Evolutionary conservation across 2,329 filamentous ascomycete species (phyloP).

Genomic region (Talaromyces sp.): DNA sequence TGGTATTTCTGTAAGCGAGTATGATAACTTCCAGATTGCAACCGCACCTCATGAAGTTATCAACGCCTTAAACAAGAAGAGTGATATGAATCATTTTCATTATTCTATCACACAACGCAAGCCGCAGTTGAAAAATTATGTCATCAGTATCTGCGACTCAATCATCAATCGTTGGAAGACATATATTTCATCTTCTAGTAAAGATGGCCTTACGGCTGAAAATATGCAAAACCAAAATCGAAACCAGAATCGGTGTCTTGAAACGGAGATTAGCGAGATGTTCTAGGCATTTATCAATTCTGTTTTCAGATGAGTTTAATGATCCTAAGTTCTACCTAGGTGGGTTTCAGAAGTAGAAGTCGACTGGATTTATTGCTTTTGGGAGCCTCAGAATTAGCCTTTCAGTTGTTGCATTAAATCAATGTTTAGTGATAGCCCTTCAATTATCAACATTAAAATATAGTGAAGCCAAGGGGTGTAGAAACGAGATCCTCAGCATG

Average conservation of each 20-base stretch:
- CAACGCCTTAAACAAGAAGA: neutral
- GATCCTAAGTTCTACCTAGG: neutral
- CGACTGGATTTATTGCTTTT: no score
- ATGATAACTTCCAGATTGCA: neutral
- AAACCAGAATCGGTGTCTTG: neutral
- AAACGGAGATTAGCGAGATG: neutral
- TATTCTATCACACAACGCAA: neutral
- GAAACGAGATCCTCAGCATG: neutral
- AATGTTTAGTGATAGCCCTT: no score
- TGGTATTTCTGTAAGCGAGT: neutral
- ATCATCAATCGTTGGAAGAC: neutral
- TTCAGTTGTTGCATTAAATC: no score
- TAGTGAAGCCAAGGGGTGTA: no score
- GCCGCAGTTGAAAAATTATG: neutral
- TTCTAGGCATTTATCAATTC: neutral
- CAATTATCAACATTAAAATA: no score
- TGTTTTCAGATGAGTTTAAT: neutral
- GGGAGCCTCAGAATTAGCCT: no score
- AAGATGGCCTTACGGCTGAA: neutral
- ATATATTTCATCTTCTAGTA: neutral
- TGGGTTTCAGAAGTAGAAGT: neutral
- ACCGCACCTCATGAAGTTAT: neutral
- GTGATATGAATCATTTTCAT: conserved; percentile 1
- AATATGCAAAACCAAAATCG: neutral
- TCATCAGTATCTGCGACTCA: neutral